phyloP scores from a whole-genome alignment of 192 early-diverging fungal genomes.

The Powellomyces hirtus region DNA sequence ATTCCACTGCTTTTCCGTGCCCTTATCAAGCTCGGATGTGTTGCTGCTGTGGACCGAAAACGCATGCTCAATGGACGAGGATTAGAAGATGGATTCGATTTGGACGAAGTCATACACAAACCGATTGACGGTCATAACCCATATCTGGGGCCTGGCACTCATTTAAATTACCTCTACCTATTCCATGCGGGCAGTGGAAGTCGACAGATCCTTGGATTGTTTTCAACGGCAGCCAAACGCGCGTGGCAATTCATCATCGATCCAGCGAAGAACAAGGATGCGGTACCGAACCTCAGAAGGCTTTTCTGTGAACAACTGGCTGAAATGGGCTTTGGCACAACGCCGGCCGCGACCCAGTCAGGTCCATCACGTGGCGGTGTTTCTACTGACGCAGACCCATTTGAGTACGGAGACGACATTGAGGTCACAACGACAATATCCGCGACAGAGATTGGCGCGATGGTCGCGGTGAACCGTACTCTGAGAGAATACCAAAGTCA shows the following conservation, averaged over 20 bases:
- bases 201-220: constrained; percentile 68
- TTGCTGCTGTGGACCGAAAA: constrained; percentile 30
- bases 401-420: constrained; percentile 52
- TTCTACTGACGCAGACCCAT: constrained; percentile 18
- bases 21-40: constrained; percentile 73
- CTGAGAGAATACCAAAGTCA: constrained; percentile 63
- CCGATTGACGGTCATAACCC: constrained; percentile 24
- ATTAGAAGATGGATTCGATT: constrained; percentile 37
- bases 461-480: constrained; percentile 56
- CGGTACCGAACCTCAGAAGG: constrained; percentile 68
- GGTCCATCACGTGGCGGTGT: not conserved
- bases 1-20: constrained; percentile 77
- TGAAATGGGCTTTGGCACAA: constrained; percentile 8
- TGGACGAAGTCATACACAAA: constrained; percentile 38
- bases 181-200: constrained; percentile 63
- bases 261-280: constrained; percentile 52
- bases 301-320: constrained; percentile 59
- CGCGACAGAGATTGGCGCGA: constrained; percentile 48
- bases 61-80: constrained; percentile 27
- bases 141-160: constrained; percentile 32
- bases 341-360: constrained; percentile 12
- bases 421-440: constrained; percentile 52
- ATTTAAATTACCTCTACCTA: constrained; percentile 69
- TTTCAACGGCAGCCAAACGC: constrained; percentile 54
- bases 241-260: constrained; percentile 79